Base-by-base conservation (phyloP, 2,329 filamentous ascomycete species). In the Trichoderma aggressivum region DNA sequence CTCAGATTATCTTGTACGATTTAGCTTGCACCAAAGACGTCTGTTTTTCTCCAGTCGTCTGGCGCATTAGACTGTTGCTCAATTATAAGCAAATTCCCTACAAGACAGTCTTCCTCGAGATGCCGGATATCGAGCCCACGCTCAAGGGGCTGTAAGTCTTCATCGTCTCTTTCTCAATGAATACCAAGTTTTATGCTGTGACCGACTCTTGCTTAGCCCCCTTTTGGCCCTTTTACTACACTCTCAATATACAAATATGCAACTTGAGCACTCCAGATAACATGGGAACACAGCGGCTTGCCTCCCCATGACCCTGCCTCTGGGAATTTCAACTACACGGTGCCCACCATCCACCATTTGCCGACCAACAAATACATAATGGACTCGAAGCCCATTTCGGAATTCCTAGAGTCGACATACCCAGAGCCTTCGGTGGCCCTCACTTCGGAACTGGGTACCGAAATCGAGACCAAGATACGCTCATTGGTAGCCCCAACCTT, bases 61-160 rank as follows among this genome's bases (percentile, higher is more conserved):
- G 66, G 66, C 66, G 66, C 6, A 69, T 69, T 30, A 43, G 66
- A 11, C 56, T 69, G 5, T 24, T 69, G 39, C 66, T 69, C 56
- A 69, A 61, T 39, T 69, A 69, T 14, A 69, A 69, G 56, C 56
- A 12, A 3, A 53, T 69, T 26, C 30, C 66, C 0, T 69, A 69
- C 6, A 60, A 26, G 28, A 69, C 66, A 24, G 16, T 69, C 28
- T 69, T 69, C 4, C 66, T 69, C 8, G 66, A 69, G 30, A 60
- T 69, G 39, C 66, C 66, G 7, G 66, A 69, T 28, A 69, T 69
- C 7, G 66, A 61, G 56, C 66, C 66, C 3, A 69, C 66, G 16
- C 56, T 69, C 12, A 69, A 36, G 34, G 56, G 24, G 7, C 39
- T 69, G 66, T 69, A 12, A 69, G 66, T 30, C 12, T 24, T 28